A percentile compares a stretch with the other conserved stretches of the same genome.
Conservation (phyloP, 371 early-diverging fungal genomes). For the Sporodiniella umbellata region DNA sequence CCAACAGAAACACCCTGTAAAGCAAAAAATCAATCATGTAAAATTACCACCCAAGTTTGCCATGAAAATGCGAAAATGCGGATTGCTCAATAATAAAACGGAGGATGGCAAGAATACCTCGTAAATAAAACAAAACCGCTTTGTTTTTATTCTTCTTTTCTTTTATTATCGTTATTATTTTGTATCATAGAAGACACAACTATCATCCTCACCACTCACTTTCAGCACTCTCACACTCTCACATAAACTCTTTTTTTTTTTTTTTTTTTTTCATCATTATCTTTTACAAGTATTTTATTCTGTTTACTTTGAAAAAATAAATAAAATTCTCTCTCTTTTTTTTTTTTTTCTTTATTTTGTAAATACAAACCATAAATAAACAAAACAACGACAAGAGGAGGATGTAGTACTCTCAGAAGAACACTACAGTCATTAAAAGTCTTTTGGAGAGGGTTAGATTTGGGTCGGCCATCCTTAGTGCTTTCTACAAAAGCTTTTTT, state of each 20-base stretch:
- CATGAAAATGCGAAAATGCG: conserved; percentile 43
- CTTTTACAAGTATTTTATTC: background rate
- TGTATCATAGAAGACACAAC: background rate
- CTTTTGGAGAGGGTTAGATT: too few relatives aligned
- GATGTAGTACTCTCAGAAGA: too few relatives aligned
- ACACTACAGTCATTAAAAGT: too few relatives aligned
- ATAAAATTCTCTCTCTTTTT: too few relatives aligned
- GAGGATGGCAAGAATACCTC: background rate
- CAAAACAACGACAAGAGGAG: too few relatives aligned
- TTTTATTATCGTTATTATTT: background rate
- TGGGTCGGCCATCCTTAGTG: too few relatives aligned
- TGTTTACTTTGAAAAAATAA: conserved; percentile 4
- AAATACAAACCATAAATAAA: too few relatives aligned
- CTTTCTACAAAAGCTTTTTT: too few relatives aligned
- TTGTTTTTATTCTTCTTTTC: too few relatives aligned
- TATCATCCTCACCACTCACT: background rate
- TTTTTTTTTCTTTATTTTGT: too few relatives aligned
- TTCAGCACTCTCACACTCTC: background rate
- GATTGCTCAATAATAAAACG: conserved; percentile 4
- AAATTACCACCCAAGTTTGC: conserved; percentile 53
- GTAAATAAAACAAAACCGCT: too few relatives aligned
- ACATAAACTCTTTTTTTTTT: background rate
- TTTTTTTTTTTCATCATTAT: background rate
- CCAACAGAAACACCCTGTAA: background rate
- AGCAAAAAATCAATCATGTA: conserved; percentile 21